phyloP scores from a whole-genome alignment of 1,139 yeast species.

The Wickerhamomyces sp. region DNA sequence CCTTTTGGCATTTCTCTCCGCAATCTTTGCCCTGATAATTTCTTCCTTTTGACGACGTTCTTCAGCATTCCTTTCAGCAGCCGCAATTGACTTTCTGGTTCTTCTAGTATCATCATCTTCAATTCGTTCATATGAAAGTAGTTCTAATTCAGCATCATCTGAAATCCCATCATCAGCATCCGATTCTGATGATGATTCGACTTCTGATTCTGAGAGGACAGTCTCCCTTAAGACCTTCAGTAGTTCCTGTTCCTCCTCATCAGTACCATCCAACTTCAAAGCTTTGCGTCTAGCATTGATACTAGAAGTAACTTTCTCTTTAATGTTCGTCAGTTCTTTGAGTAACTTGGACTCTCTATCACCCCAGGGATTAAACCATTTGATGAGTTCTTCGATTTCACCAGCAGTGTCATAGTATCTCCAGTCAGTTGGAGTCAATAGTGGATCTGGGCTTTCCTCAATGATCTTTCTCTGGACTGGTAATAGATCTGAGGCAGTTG shows the following conservation, averaged over 20 bases:
- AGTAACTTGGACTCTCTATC: slow-evolving; percentile 62
- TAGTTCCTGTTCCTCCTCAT: slow-evolving; percentile 40
- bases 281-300: slow-evolving; percentile 57
- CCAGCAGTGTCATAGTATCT: slow-evolving; percentile 61
- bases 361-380: slow-evolving; percentile 77
- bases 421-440: slow-evolving; percentile 56
- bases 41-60: slow-evolving; percentile 20
- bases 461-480: slow-evolving; percentile 57
- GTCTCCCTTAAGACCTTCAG: slow-evolving; percentile 35
- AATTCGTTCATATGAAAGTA: slow-evolving; percentile 3
- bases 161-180: slow-evolving; percentile 23
- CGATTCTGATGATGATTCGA: slow-evolving; percentile 19
- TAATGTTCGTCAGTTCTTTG: slow-evolving; percentile 54
- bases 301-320: slow-evolving; percentile 51
- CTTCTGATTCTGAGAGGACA: slow-evolving; percentile 30
- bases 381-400: slow-evolving; percentile 51
- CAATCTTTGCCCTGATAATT: slow-evolving; percentile 17
- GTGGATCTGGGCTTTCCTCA: slow-evolving; percentile 60
- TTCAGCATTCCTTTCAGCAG: slow-evolving; percentile 20
- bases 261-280: slow-evolving; percentile 36
- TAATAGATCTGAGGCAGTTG: slow-evolving; percentile 29
- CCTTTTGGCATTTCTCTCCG: slow-evolving; percentile 25
- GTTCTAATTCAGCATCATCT: slow-evolving; percentile 4
- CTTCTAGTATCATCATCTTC: slow-evolving; percentile 19
- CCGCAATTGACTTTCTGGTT: slow-evolving; percentile 24